Conservation (phyloP, 805 yeast species). For the Zygosaccharomyces pseudorouxii region DNA sequence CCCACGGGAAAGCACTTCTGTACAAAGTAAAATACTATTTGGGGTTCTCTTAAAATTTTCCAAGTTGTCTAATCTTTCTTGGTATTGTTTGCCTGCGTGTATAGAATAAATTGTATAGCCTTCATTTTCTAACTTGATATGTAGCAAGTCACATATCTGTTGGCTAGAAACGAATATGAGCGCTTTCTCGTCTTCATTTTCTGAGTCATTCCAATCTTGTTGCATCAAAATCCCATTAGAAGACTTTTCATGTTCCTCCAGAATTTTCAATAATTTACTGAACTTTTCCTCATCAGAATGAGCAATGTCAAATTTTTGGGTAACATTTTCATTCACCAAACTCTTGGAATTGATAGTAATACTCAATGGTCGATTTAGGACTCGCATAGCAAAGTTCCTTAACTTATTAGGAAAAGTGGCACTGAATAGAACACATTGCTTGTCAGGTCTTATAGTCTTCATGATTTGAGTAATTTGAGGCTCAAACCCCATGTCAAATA, state of each 20-base stretch:
- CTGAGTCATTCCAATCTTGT: constrained; percentile 23
- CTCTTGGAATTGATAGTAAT: constrained; percentile 77
- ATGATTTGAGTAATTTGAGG: constrained; percentile 87
- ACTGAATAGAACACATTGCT: constrained; percentile 85
- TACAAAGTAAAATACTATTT: constrained; percentile 68
- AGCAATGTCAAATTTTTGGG: constrained; percentile 64
- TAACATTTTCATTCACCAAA: constrained; percentile 74
- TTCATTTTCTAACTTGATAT: constrained; percentile 46
- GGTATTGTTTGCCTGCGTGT: constrained; percentile 90
- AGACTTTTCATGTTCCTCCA: constrained; percentile 40
- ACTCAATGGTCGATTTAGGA: constrained; percentile 62
- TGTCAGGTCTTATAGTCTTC: constrained; percentile 72
- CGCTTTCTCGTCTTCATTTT: constrained; percentile 44
- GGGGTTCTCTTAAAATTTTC: constrained; percentile 61
- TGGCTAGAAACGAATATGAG: constrained; percentile 87
- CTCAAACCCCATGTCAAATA: constrained; percentile 96
- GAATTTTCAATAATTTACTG: constrained; percentile 45
- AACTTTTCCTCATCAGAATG: constrained; percentile 53
- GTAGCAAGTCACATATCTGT: constrained; percentile 71
- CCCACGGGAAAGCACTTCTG: constrained; percentile 94
- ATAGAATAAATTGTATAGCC: constrained; percentile 57
- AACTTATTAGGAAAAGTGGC: constrained; percentile 88
- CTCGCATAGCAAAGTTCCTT: constrained; percentile 66
- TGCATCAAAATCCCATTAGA: not conserved
- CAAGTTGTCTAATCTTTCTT: constrained; percentile 72